These are phyloP conservation scores for Ophidiomyces ophidiicola DNA, from an alignment of 2,329 filamentous ascomycete species.

Conservation along the genomic window DNA sequence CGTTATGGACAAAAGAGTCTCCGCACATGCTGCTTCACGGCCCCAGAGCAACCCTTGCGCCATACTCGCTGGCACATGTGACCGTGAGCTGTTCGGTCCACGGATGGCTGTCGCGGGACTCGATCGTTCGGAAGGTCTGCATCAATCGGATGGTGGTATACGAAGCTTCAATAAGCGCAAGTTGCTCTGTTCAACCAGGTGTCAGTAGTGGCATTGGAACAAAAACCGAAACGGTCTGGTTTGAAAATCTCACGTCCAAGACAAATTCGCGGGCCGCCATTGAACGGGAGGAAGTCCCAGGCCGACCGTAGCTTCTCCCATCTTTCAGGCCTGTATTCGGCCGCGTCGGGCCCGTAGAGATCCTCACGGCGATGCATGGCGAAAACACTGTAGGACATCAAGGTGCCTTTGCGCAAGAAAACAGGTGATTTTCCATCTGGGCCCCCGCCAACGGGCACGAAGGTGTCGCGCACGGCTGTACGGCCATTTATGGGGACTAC, in stretches of 20 bases:
- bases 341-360: slow-evolving; percentile 28
- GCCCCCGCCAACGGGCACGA: slow-evolving; percentile 54
- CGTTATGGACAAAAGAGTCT: no score
- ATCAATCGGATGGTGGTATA: slow-evolving; percentile 29
- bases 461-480: slow-evolving; percentile 58
- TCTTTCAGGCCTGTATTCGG: slow-evolving; percentile 48
- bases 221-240: background rate
- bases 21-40: no score
- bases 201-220: background rate
- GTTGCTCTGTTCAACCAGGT: slow-evolving; percentile 27
- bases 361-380: slow-evolving; percentile 42
- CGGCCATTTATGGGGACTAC: slow-evolving; percentile 68
- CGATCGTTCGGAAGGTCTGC: slow-evolving; percentile 28
- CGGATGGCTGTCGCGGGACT: slow-evolving; percentile 25
- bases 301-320: slow-evolving; percentile 54
- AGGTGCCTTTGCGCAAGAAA: slow-evolving; percentile 37
- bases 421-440: slow-evolving; percentile 36
- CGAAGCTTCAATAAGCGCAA: slow-evolving; percentile 32
- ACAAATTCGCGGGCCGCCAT: slow-evolving; percentile 61
- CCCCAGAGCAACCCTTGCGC: slow-evolving; percentile 14
- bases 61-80: slow-evolving; percentile 15
- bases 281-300: slow-evolving; percentile 65
- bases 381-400: slow-evolving; percentile 40
- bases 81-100: slow-evolving; percentile 20
- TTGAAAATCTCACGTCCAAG: slow-evolving; percentile 41